A percentile compares a stretch with the other conserved stretches of the same genome.
Conservation (phyloP, 2,329 filamentous ascomycete species). For the Talaromyces rugulosus region DNA sequence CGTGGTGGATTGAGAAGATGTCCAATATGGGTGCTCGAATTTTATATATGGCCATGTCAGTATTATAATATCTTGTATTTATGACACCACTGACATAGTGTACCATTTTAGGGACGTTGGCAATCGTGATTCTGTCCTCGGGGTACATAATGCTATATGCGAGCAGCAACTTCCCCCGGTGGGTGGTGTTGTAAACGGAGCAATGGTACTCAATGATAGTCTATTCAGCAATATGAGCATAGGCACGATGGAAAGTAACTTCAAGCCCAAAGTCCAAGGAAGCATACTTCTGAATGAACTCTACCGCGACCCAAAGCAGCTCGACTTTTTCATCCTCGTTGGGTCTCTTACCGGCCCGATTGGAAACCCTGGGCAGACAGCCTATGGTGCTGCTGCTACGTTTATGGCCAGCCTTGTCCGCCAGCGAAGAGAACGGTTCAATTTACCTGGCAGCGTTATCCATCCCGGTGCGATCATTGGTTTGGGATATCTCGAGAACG, state of each 20-base stretch:
- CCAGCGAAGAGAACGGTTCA: slow-evolving; percentile 19
- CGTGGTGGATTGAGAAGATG: slow-evolving; percentile 17
- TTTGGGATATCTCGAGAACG: slow-evolving; percentile 21
- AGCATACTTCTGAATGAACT: slow-evolving; percentile 16
- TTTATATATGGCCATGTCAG: slow-evolving; percentile 12
- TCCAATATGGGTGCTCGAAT: slow-evolving; percentile 9
- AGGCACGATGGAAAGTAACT: slow-evolving; percentile 8
- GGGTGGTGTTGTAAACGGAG: slow-evolving; percentile 23
- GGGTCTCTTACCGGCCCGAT: slow-evolving; percentile 33
- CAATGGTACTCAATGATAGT: slow-evolving; percentile 19
- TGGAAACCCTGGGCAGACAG: slow-evolving; percentile 36
- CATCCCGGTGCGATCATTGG: slow-evolving; percentile 26
- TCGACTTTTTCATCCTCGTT: slow-evolving; percentile 36
- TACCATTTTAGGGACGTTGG: neutral
- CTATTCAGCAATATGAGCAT: slow-evolving; percentile 14
- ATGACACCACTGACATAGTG: neutral
- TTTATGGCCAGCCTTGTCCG: slow-evolving; percentile 31
- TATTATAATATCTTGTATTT: neutral
- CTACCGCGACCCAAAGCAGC: slow-evolving; percentile 16
- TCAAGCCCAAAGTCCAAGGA: slow-evolving; percentile 20
- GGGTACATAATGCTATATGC: neutral
- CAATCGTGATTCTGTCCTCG: slow-evolving; percentile 1
- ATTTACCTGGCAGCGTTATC: slow-evolving; percentile 18
- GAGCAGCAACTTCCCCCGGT: slow-evolving; percentile 17
- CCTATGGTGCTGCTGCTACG: slow-evolving; percentile 36